A percentile compares a stretch with the other conserved stretches of the same genome.
These are phyloP conservation scores for Elongisporangium anandrum DNA, from an alignment of 352 stramenopile species.

Conservation along the genomic window DNA sequence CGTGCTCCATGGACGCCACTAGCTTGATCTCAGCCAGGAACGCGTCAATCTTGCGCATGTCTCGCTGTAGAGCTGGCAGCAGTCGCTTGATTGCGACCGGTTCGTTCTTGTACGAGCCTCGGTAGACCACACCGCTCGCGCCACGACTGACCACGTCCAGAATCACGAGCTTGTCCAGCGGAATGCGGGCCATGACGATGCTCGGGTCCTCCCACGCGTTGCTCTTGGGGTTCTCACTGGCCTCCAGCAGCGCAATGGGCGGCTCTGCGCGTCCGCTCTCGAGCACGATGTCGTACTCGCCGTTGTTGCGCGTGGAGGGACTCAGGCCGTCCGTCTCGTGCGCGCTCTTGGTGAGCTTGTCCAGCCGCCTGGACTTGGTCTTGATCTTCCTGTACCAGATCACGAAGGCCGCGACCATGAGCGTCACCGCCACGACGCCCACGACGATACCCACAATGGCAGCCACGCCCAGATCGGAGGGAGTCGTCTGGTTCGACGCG, in stretches of 20 bases:
- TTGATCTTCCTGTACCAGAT: slow-evolving; percentile 37
- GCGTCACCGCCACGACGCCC: slow-evolving; percentile 23
- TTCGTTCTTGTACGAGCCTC: slow-evolving; percentile 24
- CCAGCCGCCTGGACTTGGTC: background rate
- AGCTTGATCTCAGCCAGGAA: slow-evolving; percentile 43
- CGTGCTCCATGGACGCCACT: slow-evolving; percentile 39
- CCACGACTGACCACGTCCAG: slow-evolving; percentile 25
- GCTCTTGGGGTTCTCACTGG: background rate
- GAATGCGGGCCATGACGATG: slow-evolving; percentile 28
- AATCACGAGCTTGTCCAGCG: slow-evolving; percentile 28
- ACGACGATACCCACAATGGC: slow-evolving; percentile 31
- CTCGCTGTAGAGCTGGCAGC: slow-evolving; percentile 30
- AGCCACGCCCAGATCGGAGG: background rate
- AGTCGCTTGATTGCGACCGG: slow-evolving; percentile 34
- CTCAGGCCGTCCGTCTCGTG: background rate
- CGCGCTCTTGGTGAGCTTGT: background rate
- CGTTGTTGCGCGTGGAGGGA: background rate
- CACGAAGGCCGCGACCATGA: slow-evolving; percentile 34
- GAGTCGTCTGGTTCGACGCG: background rate
- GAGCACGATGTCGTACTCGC: background rate
- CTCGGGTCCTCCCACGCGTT: slow-evolving; percentile 22
- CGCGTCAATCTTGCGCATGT: slow-evolving; percentile 29
- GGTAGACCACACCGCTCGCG: slow-evolving; percentile 32
- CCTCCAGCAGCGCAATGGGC: background rate
- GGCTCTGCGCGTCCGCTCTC: background rate